Percentiles rank a stretch among this genome's conserved stretches.
Conservation (phyloP, 2,329 filamentous ascomycete genomes). For the Talaromyces verruculosus region DNA sequence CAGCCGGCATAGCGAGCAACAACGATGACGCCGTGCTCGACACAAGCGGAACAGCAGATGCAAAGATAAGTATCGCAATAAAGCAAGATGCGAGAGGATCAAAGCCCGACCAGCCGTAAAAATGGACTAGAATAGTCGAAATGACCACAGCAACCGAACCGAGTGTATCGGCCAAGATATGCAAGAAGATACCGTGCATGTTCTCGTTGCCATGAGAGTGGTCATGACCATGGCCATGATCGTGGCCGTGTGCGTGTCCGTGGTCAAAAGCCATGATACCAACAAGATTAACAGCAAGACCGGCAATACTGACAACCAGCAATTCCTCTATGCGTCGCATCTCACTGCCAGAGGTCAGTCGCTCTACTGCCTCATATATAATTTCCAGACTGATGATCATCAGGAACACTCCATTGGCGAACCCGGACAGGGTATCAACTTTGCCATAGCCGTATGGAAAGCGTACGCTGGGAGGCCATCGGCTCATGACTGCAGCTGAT, state of each 20-base stretch:
- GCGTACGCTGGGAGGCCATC: slow-evolving; percentile 84
- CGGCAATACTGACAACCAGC: slow-evolving; percentile 81
- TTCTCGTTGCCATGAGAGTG: slow-evolving; percentile 79
- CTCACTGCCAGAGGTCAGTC: slow-evolving; percentile 78
- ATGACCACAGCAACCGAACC: slow-evolving; percentile 93
- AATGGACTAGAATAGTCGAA: slow-evolving; percentile 82
- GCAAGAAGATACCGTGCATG: slow-evolving; percentile 95
- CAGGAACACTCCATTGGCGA: slow-evolving; percentile 92
- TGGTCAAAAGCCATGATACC: slow-evolving; percentile 84
- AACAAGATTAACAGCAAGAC: slow-evolving; percentile 85
- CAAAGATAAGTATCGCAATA: slow-evolving; percentile 88
- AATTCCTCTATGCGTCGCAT: slow-evolving; percentile 83
- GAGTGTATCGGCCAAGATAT: slow-evolving; percentile 90
- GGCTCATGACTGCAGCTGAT: slow-evolving; percentile 89
- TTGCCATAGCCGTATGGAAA: slow-evolving; percentile 97
- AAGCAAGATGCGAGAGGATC: slow-evolving; percentile 91
- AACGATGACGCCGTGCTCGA: slow-evolving; percentile 78
- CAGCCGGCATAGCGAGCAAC: slow-evolving; percentile 78
- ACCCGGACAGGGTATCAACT: slow-evolving; percentile 92
- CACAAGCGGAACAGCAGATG: slow-evolving; percentile 87
- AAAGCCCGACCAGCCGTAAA: slow-evolving; percentile 88
- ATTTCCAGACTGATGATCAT: slow-evolving; percentile 97
- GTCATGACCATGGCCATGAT: slow-evolving; percentile 46
- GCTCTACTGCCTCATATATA: slow-evolving; percentile 87
- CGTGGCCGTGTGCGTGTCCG: slow-evolving; percentile 55